Percentiles rank a stretch among this genome's conserved stretches.
These are phyloP conservation scores for Mycothermus thermophilus DNA, from an alignment of 495 filamentous ascomycete species.

Conservation along the genomic window DNA sequence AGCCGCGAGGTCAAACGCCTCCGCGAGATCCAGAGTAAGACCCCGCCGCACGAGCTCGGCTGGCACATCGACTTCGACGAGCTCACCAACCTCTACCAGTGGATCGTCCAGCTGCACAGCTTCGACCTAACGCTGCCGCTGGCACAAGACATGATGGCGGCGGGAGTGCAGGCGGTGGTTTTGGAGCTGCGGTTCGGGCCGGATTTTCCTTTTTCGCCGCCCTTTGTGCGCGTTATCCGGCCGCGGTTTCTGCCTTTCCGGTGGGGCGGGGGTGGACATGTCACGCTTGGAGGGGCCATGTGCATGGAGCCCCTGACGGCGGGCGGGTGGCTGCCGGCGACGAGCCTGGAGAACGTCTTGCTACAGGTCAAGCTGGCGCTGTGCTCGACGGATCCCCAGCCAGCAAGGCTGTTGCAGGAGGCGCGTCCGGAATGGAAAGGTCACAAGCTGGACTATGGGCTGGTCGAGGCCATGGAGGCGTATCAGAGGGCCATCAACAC, in stretches of 20 bases:
- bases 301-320: slow-evolving; percentile 89
- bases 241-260: slow-evolving; percentile 63
- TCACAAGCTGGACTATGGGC: slow-evolving; percentile 39
- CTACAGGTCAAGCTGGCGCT: slow-evolving; percentile 74
- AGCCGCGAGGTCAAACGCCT: slow-evolving; percentile 47
- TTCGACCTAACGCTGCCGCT: slow-evolving; percentile 59
- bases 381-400: slow-evolving; percentile 49
- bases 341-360: slow-evolving; percentile 64
- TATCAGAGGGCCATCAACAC: slow-evolving; percentile 49
- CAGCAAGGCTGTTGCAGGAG: slow-evolving; percentile 43
- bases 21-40: slow-evolving; percentile 44
- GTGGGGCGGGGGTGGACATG: slow-evolving; percentile 71
- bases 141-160: slow-evolving; percentile 56
- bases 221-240: slow-evolving; percentile 73
- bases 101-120: slow-evolving; percentile 83
- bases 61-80: slow-evolving; percentile 62
- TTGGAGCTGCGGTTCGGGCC: slow-evolving; percentile 68
- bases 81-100: slow-evolving; percentile 66
- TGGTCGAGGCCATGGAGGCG: slow-evolving; percentile 59
- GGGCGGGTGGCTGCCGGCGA: slow-evolving; percentile 63
- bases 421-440: neutral
- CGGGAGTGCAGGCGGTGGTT: slow-evolving; percentile 50
- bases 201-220: slow-evolving; percentile 63
- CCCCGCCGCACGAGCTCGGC: slow-evolving; percentile 56
- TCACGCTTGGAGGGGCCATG: slow-evolving; percentile 75